Conservation (phyloP, 1,139 yeast species). For the Taphrina deformans region DNA sequence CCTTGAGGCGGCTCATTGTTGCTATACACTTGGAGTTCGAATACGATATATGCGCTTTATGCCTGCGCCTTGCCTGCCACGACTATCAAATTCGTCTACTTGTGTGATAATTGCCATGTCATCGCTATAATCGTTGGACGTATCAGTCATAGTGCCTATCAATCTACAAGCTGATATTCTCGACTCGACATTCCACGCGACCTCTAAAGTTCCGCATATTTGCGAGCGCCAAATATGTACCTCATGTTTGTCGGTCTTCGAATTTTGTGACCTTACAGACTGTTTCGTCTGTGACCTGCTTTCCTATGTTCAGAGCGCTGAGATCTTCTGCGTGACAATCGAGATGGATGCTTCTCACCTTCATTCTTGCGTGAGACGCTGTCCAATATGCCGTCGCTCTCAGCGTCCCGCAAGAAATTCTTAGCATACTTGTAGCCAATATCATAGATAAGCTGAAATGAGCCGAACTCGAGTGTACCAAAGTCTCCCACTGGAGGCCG, state of each 20-base stretch:
- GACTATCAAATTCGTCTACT: too few species aligned
- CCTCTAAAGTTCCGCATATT: too few species aligned
- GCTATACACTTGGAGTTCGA: too few species aligned
- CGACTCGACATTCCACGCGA: too few species aligned
- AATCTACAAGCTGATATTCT: too few species aligned
- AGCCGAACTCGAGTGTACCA: constrained; percentile 89
- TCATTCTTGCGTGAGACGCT: not conserved
- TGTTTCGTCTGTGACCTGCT: constrained; percentile 6
- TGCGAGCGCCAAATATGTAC: not conserved
- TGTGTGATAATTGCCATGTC: too few species aligned
- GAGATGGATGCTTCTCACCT: not conserved
- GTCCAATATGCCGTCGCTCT: constrained; percentile 53
- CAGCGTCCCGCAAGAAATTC: constrained; percentile 56
- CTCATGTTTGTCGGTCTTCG: not conserved
- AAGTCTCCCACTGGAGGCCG: constrained; percentile 92
- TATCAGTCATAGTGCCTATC: too few species aligned
- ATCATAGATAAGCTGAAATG: constrained; percentile 78
- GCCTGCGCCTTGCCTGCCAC: too few species aligned
- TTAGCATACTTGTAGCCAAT: constrained; percentile 80
- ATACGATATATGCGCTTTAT: too few species aligned
- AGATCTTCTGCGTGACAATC: not conserved
- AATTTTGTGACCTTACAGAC: not conserved
- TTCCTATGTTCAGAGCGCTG: not conserved
- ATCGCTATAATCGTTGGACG: too few species aligned
- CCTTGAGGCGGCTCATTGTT: too few species aligned